Conservation (phyloP, 345 rosid species). For the Salix arbutifolia region DNA sequence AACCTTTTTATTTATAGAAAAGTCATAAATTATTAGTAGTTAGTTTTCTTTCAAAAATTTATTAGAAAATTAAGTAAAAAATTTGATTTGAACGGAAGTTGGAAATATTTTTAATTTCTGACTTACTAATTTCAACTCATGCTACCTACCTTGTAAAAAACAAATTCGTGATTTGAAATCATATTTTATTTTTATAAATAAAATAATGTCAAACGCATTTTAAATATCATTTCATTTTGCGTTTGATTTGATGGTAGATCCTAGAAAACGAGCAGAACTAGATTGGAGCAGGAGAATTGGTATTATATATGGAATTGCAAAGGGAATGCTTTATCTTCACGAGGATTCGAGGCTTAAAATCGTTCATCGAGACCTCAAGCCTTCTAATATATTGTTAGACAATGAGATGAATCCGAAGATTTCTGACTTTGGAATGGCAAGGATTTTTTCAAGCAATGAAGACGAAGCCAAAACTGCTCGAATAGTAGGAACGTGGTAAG, state of each 20-base stretch:
- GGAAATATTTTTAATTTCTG: too few species aligned
- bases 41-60: too few species aligned
- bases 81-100: too few species aligned
- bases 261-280: slow-evolving; percentile 9
- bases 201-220: too few species aligned
- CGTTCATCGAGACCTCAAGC: slow-evolving; percentile 55
- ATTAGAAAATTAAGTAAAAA: too few species aligned
- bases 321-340: slow-evolving; percentile 35
- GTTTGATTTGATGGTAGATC: slow-evolving; percentile 17
- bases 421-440: slow-evolving; percentile 61
- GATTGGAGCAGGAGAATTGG: slow-evolving; percentile 20
- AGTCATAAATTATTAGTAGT: too few species aligned
- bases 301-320: slow-evolving; percentile 31
- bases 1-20: too few species aligned
- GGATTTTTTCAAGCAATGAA: slow-evolving; percentile 35
- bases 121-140: too few species aligned
- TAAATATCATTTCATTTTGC: too few species aligned
- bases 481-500: slow-evolving; percentile 55
- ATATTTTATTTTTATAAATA: too few species aligned
- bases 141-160: too few species aligned
- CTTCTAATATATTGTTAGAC: slow-evolving; percentile 50
- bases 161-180: too few species aligned
- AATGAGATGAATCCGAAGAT: slow-evolving; percentile 51
- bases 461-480: slow-evolving; percentile 36
- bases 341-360: slow-evolving; percentile 49